phyloP scores from a whole-genome alignment of 2,329 filamentous ascomycete species.

The Monilinia aucupariae region DNA sequence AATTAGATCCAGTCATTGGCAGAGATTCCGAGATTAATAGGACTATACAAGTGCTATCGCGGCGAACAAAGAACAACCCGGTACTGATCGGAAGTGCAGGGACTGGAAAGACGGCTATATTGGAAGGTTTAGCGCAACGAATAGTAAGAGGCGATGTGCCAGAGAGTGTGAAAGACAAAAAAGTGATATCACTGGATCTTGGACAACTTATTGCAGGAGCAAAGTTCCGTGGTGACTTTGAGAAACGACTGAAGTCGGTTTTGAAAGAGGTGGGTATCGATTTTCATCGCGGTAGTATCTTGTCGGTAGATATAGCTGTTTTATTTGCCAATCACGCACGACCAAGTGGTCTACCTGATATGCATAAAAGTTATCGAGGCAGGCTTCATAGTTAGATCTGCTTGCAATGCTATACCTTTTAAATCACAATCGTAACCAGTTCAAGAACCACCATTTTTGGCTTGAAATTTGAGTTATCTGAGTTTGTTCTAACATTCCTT shows the following conservation, averaged over 20 bases:
- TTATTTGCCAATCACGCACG: background rate
- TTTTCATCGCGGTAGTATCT: slow-evolving; percentile 2
- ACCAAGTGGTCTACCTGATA: slow-evolving; percentile 9
- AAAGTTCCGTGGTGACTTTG: slow-evolving; percentile 93
- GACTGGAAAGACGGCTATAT: slow-evolving; percentile 88
- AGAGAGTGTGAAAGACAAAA: slow-evolving; percentile 92
- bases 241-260: slow-evolving; percentile 86
- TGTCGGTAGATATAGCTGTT: background rate
- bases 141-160: slow-evolving; percentile 92
- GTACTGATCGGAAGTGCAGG: slow-evolving; percentile 82
- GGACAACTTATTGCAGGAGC: slow-evolving; percentile 92
- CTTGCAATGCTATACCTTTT: slow-evolving; percentile 1
- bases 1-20: slow-evolving; percentile 93
- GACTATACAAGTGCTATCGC: slow-evolving; percentile 87
- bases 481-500: slow-evolving; percentile 5
- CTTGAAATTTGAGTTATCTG: background rate
- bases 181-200: slow-evolving; percentile 80
- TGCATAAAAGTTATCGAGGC: background rate
- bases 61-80: slow-evolving; percentile 83
- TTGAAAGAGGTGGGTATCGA: slow-evolving; percentile 60
- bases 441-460: background rate
- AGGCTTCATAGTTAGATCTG: slow-evolving; percentile 8
- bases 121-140: slow-evolving; percentile 83
- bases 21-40: slow-evolving; percentile 86
- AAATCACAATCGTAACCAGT: background rate